phyloP scores from a whole-genome alignment of 257 asterid genomes.

The Ballota nigra region DNA sequence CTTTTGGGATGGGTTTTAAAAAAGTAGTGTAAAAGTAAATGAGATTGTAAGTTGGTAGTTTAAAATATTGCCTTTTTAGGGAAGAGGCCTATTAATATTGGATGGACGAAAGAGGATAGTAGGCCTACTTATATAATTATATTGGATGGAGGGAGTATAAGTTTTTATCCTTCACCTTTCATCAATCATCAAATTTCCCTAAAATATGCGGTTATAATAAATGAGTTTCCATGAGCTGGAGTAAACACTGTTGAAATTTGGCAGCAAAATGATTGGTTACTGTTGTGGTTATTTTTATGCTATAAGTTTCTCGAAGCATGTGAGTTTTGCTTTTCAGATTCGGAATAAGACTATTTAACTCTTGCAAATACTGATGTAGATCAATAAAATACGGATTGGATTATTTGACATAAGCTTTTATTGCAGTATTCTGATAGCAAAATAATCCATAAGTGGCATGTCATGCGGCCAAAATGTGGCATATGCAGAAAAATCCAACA shows the following conservation, averaged over 20 bases:
- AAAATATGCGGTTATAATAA: background rate
- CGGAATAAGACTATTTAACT: background rate
- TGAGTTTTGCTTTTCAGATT: background rate
- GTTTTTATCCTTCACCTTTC: background rate
- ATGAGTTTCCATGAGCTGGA: background rate
- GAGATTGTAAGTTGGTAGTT: too few species aligned
- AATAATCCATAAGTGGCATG: background rate
- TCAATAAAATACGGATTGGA: background rate
- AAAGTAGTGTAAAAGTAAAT: too few species aligned
- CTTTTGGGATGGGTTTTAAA: too few species aligned
- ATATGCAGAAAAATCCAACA: background rate
- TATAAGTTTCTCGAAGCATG: background rate
- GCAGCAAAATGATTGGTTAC: background rate
- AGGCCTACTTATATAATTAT: too few species aligned
- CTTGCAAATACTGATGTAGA: background rate
- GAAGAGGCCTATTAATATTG: too few species aligned
- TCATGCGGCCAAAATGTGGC: background rate
- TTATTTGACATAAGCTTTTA: background rate
- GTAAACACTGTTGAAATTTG: background rate
- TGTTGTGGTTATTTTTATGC: background rate
- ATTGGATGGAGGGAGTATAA: too few species aligned
- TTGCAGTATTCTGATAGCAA: background rate
- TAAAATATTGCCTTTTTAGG: too few species aligned
- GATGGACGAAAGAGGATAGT: too few species aligned
- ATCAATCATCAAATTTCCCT: background rate